Percentiles rank a stretch among this genome's conserved stretches.
These are phyloP conservation scores for Nicotiana tomentosiformis DNA, from an alignment of 257 asterid genomes.

Conservation along the genomic window DNA sequence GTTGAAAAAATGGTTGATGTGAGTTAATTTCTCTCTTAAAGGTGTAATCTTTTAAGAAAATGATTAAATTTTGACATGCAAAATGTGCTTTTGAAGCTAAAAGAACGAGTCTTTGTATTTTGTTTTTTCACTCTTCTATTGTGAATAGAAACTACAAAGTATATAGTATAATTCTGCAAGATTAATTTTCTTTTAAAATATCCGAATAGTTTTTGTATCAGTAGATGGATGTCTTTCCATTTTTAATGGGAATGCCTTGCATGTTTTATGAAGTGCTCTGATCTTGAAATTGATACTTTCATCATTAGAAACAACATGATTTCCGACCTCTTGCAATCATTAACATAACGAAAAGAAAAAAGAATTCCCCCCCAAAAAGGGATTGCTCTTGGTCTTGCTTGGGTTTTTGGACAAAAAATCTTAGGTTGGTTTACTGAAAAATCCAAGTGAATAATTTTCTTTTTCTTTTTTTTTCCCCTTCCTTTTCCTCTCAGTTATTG, in stretches of 20 bases:
- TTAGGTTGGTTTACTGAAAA: not conserved
- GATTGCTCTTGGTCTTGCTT: not conserved
- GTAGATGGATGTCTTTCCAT: not conserved
- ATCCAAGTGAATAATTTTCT: not conserved
- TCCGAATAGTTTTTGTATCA: not conserved
- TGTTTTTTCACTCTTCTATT: not conserved
- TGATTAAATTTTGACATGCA: not conserved
- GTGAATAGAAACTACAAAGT: not conserved
- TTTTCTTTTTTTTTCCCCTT: not conserved
- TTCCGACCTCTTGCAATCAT: too few relatives aligned
- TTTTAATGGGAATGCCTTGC: not conserved
- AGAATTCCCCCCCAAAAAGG: too few relatives aligned
- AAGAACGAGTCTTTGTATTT: not conserved
- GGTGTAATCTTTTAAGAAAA: not conserved
- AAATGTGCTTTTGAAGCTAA: not conserved
- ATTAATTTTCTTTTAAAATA: not conserved
- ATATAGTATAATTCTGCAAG: not conserved
- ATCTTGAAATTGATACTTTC: not conserved
- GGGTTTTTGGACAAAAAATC: not conserved
- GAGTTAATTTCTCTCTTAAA: conserved; percentile 13
- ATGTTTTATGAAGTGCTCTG: not conserved
- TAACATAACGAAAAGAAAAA: too few relatives aligned
- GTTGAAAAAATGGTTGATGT: conserved; percentile 44
- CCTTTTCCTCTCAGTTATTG: not conserved
- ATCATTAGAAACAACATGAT: too few relatives aligned